Base-by-base conservation (phyloP, 495 filamentous ascomycete species). In the Extremus antarcticus region DNA sequence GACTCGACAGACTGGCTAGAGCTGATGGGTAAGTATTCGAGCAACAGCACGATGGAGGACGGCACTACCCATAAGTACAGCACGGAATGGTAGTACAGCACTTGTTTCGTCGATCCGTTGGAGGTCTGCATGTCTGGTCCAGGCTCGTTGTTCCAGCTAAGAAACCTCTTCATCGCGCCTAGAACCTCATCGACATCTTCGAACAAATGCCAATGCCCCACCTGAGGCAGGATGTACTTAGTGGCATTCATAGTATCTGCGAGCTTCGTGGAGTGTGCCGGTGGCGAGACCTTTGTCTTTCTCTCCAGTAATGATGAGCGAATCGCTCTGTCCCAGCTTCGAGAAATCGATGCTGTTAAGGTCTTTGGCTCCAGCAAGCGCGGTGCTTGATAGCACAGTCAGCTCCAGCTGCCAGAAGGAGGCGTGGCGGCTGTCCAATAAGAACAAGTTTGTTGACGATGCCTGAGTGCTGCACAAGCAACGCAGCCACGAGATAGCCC, bases 161-260 rank as follows among this genome's bases (percentile, higher is more conserved):
- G 35, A 39, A 39, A 39, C 9, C 35, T 39, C n/a, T 39, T 60
- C 17, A 73, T 45, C 47, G 65, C 63, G 8, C 49, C 35, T 1
- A 59, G 53, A 38, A 68, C 65, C n/a, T 59, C 67, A 22, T 59
- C 55, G 10, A 66, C 40, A 59, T 72, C 67, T 55, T 75, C 73
- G 51, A 71, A 66, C 1, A 70, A 64, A 60, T 68, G 68, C 73
- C 73, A 77, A 58, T 75, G 72, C 3, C 74, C 74, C 24, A 68
- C 68, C 9, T 64, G 57, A 4, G 56, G 19, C 13, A 76, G 56
- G 4, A 74, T 53, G n/a, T n/a, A n/a, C 43, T 70, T n/a, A 10
- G 52, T 49, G 4, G 59, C 35, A 11, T 64, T 52, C 10, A 74
- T 55, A 19, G 55, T 48, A 16, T 43, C 55, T 7, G 51, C 47